Base-by-base conservation (phyloP, 2,329 filamentous ascomycete genomes). In the Sporothrix sp. region DNA sequence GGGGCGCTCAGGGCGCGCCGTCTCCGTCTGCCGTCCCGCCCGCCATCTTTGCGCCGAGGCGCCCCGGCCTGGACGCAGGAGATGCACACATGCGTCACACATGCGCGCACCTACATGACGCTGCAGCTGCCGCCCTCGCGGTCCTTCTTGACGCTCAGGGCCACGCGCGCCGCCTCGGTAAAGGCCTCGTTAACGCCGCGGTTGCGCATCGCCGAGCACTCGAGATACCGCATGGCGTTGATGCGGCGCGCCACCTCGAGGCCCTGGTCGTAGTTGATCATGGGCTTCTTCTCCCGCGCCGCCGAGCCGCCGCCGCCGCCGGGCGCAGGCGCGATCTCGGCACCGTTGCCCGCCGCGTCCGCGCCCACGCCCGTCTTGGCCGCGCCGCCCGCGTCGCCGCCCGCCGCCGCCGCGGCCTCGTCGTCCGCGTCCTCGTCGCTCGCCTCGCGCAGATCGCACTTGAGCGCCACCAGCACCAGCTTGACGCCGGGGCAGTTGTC, bases 191-290 rank as follows among this genome's bases (percentile, higher is more conserved):
- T 96, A 63, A 98, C 94, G 54, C 93, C 93, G 46, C 93, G 81
- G 69, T 98, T 98, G 70, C 90, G 85, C 82, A 97, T 97, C 52
- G 93, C 93, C 33, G 93, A 97, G 74, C 93, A 98, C 75, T 98
- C 93, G 51, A 98, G 79, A 66, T 98, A 98, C 63, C 94, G 82
- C 63, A 95, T 76, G 7, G 93, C 93, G 60, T 89, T 86, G 69
- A 97, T 95, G 66, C 85, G 83, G 64, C 91, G 82, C 35, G 91
- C 91, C 37, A 95, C 90, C 57, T 91, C 88, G 47, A 97, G 75
- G 3, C 91, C 91, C 63, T 94, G 82, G 62, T 95, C 85, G 70
- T 96, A 97, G 63, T 84, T 84, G 65, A 97, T 95, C 71, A 84
- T 81, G 7, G 82, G 78, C 65, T 79, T 79, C 70, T 82, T 82